phyloP scores from a whole-genome alignment of 208 protist species.

The Trypanosomatidae sp. region DNA sequence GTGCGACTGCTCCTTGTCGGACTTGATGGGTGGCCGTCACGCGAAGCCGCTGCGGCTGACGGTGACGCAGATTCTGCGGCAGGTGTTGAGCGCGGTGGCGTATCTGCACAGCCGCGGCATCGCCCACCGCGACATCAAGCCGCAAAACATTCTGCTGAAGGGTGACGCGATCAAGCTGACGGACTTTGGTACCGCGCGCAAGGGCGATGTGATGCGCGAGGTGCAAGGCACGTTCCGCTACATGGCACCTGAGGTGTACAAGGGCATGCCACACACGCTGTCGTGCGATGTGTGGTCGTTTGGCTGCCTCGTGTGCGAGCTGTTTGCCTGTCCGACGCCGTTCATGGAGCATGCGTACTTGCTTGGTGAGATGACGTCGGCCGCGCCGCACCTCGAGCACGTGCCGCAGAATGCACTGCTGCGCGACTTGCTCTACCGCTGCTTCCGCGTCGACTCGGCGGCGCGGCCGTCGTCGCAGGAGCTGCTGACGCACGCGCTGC shows the following conservation, averaged over 20 bases:
- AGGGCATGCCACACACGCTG: conserved; percentile 63
- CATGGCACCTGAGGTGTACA: conserved; percentile 89
- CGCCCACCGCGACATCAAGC: conserved; percentile 97
- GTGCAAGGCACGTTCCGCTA: conserved; percentile 87
- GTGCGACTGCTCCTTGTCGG: conserved; percentile 72
- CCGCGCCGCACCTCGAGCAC: conserved; percentile 27
- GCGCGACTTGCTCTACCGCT: conserved; percentile 64
- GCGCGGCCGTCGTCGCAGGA: conserved; percentile 36
- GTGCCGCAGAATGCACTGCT: conserved; percentile 41
- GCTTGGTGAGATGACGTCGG: conserved; percentile 45
- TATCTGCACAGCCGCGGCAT: conserved; percentile 96
- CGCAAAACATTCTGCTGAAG: conserved; percentile 92
- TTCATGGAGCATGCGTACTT: conserved; percentile 68
- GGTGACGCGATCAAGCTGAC: conserved; percentile 91
- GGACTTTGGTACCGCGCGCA: conserved; percentile 93
- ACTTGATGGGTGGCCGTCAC: conserved; percentile 46
- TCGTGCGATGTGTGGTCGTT: conserved; percentile 87
- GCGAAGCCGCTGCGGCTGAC: conserved; percentile 42
- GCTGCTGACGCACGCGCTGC: conserved; percentile 56
- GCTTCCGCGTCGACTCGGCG: conserved; percentile 56
- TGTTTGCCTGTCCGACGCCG: conserved; percentile 56
- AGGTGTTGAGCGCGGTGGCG: conserved; percentile 92
- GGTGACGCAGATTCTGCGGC: conserved; percentile 78
- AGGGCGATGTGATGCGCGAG: conserved; percentile 51
- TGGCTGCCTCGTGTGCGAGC: conserved; percentile 82